Evolutionary conservation across 805 yeast genomes (phyloP), one percentile per base, ranked within the genome.

Genomic region (Yamadazyma paraphyllophila): DNA sequence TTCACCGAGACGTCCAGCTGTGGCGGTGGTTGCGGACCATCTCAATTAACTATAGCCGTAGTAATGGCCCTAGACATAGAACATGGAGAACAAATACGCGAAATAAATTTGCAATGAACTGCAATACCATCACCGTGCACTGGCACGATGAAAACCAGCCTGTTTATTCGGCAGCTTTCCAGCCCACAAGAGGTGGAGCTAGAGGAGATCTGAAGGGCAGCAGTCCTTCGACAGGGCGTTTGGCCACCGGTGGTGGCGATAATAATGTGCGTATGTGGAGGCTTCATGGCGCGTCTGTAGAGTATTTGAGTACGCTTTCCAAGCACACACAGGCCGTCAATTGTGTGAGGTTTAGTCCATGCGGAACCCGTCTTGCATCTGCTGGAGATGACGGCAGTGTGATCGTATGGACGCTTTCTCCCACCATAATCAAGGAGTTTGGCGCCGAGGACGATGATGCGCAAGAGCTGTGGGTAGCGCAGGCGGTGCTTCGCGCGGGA

Each of bases 361-460:
- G 62, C 2, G 97, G 97, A 1, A 73, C 77, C 40, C 52, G 76
- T 6, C 68, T 94, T 16, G 98, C 98, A 0, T 78, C 92, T 0
- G 97, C 96, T 0, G 96, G 97, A 2, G 99, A 94, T 60, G 99
- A 94, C 62, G 98, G 99, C 1, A 81, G 85, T 6, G 77, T 94
- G 20, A 71, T 91, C 51, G 65, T 94, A 30, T 94, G 99, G 99
- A 73, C 69, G 34, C 69, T 76, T 15, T 69, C 81, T 16, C 82
- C 80, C 39, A 67, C 69, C 3, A 67, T 81, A 13, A 71, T 78
- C 5, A 71, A 72, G 49, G 88, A 85, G 33, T 81, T 83, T 59
- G 91, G 88, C 2, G 67, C 57, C n/a, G 73, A 70, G 13, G 77
- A 68, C 15, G 76, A 73, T 34, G 84, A 78, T 33, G 87, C 81